Evolutionary conservation across 495 filamentous ascomycete genomes (phyloP), one percentile per base, ranked within the genome.

Genomic region (Penicillium riverlandense): DNA sequence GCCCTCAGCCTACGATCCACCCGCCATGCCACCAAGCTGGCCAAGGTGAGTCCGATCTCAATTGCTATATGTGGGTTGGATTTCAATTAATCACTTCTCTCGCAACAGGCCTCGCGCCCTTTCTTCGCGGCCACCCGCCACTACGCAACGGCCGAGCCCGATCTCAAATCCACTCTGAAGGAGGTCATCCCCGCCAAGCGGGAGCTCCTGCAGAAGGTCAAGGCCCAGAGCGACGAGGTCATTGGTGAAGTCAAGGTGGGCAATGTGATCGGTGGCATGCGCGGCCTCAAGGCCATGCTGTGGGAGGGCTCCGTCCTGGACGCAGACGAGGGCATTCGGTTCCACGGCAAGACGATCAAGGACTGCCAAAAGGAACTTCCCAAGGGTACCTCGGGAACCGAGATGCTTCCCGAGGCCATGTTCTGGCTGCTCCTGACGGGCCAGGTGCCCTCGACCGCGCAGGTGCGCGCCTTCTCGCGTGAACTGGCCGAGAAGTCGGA

Each of bases 341-440:
- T 98, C 77, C 92, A 96, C 63, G 94, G 94, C 56, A 83, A 84
- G 54, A 96, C 89, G 38, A 98, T 98, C 75, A 94, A 92, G 71
- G 92, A 98, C 60, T 98, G 92, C 76, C 90, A 96, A 59, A 78
- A 80, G 45, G 81, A 94, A 60, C 79, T 98, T 7, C 92, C 92
- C 55, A 96, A 96, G 72, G 92, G 90, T 41, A 86, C 79, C 43
- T 79, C 85, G 2, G 92, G 92, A 45, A 92, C 88, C n/a, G 91
- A 98, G 72, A 97, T 97, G 94, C 83, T 98, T 2, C 92, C 92
- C 32, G 92, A 98, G 67, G 83, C 90, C 59, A 97, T 98, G 92
- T 98, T 98, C 78, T 98, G 92, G 92, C 84, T 98, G 22, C 83
- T 98, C 11, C 69, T 98, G 47, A 98, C 92, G 8, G 94, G 92